These are phyloP conservation scores for Hortiboletus flavorubellus DNA, from an alignment of 768 basidiomycete genomes.

Conservation along the genomic window DNA sequence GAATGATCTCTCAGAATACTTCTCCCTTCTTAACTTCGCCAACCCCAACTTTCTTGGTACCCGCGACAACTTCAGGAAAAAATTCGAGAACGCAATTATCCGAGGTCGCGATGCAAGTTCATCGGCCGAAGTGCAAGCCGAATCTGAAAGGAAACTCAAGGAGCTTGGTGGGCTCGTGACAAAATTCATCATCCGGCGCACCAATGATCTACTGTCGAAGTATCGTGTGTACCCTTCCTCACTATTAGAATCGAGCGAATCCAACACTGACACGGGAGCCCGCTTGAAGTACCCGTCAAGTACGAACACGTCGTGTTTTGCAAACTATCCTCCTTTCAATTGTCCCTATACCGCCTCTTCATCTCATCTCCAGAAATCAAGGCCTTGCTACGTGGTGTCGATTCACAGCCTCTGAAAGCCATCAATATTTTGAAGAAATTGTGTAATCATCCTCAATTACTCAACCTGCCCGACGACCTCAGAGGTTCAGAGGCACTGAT, in stretches of 20 bases:
- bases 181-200: slow-evolving; percentile 92
- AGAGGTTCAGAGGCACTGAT: slow-evolving; percentile 77
- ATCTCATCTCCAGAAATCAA: slow-evolving; percentile 93
- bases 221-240: slow-evolving; percentile 59
- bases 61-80: slow-evolving; percentile 90
- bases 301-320: slow-evolving; percentile 99
- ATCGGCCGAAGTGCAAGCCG: slow-evolving; percentile 69
- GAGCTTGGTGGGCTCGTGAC: slow-evolving; percentile 85
- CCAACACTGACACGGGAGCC: slow-evolving; percentile 6
- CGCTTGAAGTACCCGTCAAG: slow-evolving; percentile 84
- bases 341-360: slow-evolving; percentile 83
- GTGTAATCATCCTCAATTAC: slow-evolving; percentile 91
- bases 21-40: slow-evolving; percentile 88
- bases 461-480: slow-evolving; percentile 82
- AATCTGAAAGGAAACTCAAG: slow-evolving; percentile 86
- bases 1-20: slow-evolving; percentile 95
- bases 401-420: slow-evolving; percentile 94
- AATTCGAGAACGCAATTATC: slow-evolving; percentile 90
- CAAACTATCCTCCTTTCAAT: slow-evolving; percentile 76
- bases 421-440: slow-evolving; percentile 94
- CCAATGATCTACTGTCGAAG: slow-evolving; percentile 92
- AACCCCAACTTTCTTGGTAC: slow-evolving; percentile 88
- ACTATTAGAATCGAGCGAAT: neutral
- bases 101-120: slow-evolving; percentile 89
- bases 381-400: slow-evolving; percentile 77